Percentiles rank a stretch among this genome's conserved stretches.
Conservation (phyloP, 352 stramenopile species). For the Phytopythium cucurbitacearum region DNA sequence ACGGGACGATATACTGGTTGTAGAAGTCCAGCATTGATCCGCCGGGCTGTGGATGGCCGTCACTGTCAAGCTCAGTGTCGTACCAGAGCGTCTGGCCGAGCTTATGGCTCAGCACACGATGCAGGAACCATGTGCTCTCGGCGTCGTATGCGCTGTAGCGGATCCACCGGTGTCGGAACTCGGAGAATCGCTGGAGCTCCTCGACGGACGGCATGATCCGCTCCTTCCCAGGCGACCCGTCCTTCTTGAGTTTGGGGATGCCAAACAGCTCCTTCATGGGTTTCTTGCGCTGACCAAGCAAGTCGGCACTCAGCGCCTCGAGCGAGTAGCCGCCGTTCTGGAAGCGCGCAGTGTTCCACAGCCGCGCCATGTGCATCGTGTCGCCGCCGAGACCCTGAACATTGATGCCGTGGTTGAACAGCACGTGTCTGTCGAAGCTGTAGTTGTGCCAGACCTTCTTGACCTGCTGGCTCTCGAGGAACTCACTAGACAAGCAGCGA, state of each 20-base stretch:
- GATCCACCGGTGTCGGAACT: conserved; percentile 93
- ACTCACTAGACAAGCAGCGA: conserved; percentile 80
- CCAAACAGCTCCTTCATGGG: conserved; percentile 98
- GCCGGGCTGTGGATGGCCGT: background rate
- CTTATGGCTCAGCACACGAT: conserved; percentile 86
- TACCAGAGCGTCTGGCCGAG: conserved; percentile 90
- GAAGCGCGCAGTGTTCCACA: conserved; percentile 84
- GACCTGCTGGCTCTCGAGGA: conserved; percentile 88
- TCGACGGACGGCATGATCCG: conserved; percentile 70
- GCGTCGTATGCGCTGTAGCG: conserved; percentile 97
- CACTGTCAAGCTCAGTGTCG: conserved; percentile 24
- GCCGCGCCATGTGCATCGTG: conserved; percentile 99
- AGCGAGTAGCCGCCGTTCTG: conserved; percentile 93
- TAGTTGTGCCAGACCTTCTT: conserved; percentile 99
- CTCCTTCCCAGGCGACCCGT: conserved; percentile 91
- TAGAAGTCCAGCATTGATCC: conserved; percentile 97
- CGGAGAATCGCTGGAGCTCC: conserved; percentile 77
- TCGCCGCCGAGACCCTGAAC: conserved; percentile 92
- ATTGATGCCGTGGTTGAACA: conserved; percentile 96
- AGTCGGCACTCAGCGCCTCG: conserved; percentile 89
- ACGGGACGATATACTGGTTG: conserved; percentile 94
- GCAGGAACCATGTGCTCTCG: conserved; percentile 95
- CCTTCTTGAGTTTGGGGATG: conserved; percentile 93
- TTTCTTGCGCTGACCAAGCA: conserved; percentile 87
- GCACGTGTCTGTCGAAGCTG: conserved; percentile 98